These are phyloP conservation scores for Funneliformis mosseae DNA, from an alignment of 192 early-diverging fungal species.

Conservation along the genomic window DNA sequence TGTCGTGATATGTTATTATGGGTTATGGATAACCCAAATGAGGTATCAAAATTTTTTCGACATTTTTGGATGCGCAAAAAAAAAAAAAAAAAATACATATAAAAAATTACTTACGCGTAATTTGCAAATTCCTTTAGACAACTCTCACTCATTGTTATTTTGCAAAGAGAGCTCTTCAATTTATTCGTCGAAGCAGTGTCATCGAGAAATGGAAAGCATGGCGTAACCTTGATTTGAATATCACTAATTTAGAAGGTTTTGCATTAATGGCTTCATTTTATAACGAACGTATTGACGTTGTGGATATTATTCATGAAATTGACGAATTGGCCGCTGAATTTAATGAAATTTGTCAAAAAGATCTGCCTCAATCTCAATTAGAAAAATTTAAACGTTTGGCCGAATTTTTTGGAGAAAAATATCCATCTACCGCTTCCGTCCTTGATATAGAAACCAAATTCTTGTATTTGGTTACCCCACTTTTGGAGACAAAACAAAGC, in stretches of 20 bases:
- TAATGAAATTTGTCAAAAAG: background rate
- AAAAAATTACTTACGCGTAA: background rate
- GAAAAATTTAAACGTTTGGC: slow-evolving; percentile 3
- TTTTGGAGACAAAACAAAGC: slow-evolving; percentile 27
- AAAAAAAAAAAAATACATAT: too few relatives aligned
- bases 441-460: slow-evolving; percentile 29
- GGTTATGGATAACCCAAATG: slow-evolving; percentile 30
- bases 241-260: slow-evolving; percentile 22
- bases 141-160: slow-evolving; percentile 33
- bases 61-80: too few relatives aligned
- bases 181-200: slow-evolving; percentile 1
- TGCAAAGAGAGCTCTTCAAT: slow-evolving; percentile 32
- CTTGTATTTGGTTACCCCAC: slow-evolving; percentile 14
- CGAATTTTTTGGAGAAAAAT: slow-evolving; percentile 16
- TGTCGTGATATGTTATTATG: slow-evolving; percentile 28
- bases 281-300: slow-evolving; percentile 24
- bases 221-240: background rate
- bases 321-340: slow-evolving; percentile 24
- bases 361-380: slow-evolving; percentile 18
- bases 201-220: slow-evolving; percentile 32
- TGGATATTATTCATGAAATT: slow-evolving; percentile 15
- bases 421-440: slow-evolving; percentile 14
- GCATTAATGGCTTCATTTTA: slow-evolving; percentile 28
- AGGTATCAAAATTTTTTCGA: background rate
- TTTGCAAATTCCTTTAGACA: slow-evolving; percentile 1